Conservation (phyloP, 257 asterid genomes). For the Linaria vulgaris region DNA sequence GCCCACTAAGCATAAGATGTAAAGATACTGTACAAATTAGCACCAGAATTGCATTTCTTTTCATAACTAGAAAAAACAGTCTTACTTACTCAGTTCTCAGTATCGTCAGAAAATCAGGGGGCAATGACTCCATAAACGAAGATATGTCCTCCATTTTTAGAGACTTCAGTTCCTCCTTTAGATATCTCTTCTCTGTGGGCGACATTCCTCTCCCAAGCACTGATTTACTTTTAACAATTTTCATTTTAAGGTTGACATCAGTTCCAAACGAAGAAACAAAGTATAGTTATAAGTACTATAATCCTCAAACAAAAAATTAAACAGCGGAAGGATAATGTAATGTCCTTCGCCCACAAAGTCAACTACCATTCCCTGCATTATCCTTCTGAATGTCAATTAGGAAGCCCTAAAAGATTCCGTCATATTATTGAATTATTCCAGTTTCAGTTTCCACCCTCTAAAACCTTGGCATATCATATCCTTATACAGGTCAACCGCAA, state of each 20-base stretch:
- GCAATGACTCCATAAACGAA: slow-evolving; percentile 90
- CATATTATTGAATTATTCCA: not conserved
- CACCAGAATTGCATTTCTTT: not conserved
- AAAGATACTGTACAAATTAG: not conserved
- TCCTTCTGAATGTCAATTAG: not conserved
- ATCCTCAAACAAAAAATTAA: slow-evolving; percentile 10
- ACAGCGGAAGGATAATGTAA: not conserved
- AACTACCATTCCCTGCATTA: not conserved
- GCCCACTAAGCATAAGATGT: slow-evolving; percentile 50
- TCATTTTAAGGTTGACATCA: slow-evolving; percentile 21
- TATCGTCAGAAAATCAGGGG: slow-evolving; percentile 75
- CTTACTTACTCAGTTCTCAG: slow-evolving; percentile 75
- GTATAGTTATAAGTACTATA: slow-evolving; percentile 6
- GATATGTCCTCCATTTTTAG: slow-evolving; percentile 84
- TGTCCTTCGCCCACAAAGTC: slow-evolving; percentile 9
- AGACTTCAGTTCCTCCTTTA: slow-evolving; percentile 72
- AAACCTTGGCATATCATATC: not conserved
- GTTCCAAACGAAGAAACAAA: slow-evolving; percentile 5
- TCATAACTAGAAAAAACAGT: not conserved
- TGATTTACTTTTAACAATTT: slow-evolving; percentile 51
- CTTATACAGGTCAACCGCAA: not conserved
- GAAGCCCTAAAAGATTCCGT: not conserved
- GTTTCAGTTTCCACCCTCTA: not conserved
- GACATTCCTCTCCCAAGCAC: slow-evolving; percentile 78
- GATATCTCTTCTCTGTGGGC: slow-evolving; percentile 57